phyloP scores from a whole-genome alignment of 2,329 filamentous ascomycete species.

The Thermothelomyces thermophilus region DNA sequence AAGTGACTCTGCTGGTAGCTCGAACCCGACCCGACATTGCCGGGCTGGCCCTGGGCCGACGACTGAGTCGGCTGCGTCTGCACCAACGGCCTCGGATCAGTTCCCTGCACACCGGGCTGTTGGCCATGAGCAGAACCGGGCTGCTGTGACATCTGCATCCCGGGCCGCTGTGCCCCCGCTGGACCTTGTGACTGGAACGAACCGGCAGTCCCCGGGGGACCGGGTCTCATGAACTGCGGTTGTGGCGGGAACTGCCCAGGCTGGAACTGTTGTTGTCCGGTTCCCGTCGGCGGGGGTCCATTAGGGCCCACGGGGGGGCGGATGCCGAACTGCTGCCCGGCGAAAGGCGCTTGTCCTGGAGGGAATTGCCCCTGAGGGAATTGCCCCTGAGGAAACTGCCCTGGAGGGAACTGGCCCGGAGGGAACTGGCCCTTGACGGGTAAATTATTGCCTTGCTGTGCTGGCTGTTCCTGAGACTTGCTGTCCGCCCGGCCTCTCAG shows the following conservation, averaged over 20 bases:
- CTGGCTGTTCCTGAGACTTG: constrained; percentile 15
- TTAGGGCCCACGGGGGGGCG: constrained; percentile 20
- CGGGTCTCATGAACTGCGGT: constrained; percentile 8
- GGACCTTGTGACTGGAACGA: constrained; percentile 4
- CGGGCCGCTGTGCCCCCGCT: constrained; percentile 3
- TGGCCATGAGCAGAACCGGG: neutral
- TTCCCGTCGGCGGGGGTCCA: constrained; percentile 15
- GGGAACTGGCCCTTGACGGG: constrained; percentile 11
- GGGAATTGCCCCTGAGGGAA: constrained; percentile 15
- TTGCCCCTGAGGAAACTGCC: too few species aligned
- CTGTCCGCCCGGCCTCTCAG: constrained; percentile 18
- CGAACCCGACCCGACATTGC: neutral
- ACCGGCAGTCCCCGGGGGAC: constrained; percentile 3
- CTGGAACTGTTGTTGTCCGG: constrained; percentile 15
- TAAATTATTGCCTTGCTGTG: constrained; percentile 6
- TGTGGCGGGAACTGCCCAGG: constrained; percentile 18
- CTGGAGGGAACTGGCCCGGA: too few species aligned
- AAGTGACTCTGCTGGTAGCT: constrained; percentile 7
- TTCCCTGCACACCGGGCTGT: neutral
- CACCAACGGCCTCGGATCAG: constrained; percentile 4
- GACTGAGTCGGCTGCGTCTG: constrained; percentile 9
- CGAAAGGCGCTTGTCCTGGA: constrained; percentile 14
- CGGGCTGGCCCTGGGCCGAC: constrained; percentile 2
- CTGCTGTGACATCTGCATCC: constrained; percentile 3
- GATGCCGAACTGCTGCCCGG: constrained; percentile 17